These are phyloP conservation scores for Trypanosoma conorhini DNA, from an alignment of 208 protist species.

Conservation along the genomic window DNA sequence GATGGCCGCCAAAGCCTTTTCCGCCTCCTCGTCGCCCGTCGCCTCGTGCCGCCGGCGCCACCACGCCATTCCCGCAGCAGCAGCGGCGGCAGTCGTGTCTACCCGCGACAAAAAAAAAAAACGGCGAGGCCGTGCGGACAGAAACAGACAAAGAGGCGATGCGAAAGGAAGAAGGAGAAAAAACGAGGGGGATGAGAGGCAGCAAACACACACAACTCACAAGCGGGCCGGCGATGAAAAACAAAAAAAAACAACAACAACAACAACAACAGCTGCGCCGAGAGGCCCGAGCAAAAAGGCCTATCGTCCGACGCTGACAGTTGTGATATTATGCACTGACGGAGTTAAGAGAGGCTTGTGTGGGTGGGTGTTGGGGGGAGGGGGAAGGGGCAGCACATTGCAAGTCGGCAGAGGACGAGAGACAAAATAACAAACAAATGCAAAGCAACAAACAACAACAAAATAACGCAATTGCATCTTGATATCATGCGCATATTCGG, in stretches of 20 bases:
- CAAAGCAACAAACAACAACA: too few species aligned
- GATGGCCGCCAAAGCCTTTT: constrained; percentile 37
- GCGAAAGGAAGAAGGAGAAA: not conserved
- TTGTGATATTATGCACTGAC: too few species aligned
- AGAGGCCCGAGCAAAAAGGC: not conserved
- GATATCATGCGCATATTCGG: too few species aligned
- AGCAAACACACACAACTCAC: not conserved
- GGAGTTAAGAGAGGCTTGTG: too few species aligned
- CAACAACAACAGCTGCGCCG: not conserved
- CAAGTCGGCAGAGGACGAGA: too few species aligned
- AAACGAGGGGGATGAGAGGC: too few species aligned
- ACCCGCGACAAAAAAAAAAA: constrained; percentile 17
- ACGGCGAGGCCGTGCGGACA: not conserved
- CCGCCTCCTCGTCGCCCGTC: constrained; percentile 27
- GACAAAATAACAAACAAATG: too few species aligned
- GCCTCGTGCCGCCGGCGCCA: not conserved
- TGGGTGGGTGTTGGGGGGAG: too few species aligned
- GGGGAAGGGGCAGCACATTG: too few species aligned
- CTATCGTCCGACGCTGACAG: too few species aligned
- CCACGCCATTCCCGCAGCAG: not conserved
- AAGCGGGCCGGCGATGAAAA: constrained; percentile 5
- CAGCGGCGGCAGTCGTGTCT: not conserved
- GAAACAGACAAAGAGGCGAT: not conserved
- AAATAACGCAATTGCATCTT: too few species aligned
- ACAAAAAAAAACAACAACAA: not conserved